Evolutionary conservation across 495 filamentous ascomycete species (phyloP).

Genomic region (Xylaria grammica): DNA sequence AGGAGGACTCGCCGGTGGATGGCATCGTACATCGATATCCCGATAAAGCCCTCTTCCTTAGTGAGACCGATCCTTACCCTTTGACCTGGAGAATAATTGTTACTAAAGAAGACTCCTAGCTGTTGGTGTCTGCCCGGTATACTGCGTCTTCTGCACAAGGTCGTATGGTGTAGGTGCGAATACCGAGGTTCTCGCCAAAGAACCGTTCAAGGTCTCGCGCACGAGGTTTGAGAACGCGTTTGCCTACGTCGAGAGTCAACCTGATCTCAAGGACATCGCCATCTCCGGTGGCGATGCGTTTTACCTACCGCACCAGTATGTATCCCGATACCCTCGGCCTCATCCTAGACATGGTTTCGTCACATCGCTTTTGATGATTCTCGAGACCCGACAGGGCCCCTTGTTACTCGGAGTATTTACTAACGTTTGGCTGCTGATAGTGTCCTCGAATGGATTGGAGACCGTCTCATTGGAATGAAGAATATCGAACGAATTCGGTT

Average conservation of each 20-base stretch:
- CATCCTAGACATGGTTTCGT: not conserved
- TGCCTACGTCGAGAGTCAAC: slow-evolving; percentile 55
- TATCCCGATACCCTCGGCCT: not conserved
- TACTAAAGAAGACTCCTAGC: slow-evolving; percentile 40
- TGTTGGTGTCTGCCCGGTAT: slow-evolving; percentile 61
- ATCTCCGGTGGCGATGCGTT: slow-evolving; percentile 65
- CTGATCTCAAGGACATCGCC: slow-evolving; percentile 57
- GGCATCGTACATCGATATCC: slow-evolving; percentile 64
- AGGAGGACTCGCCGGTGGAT: slow-evolving; percentile 49
- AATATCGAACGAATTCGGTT: slow-evolving; percentile 59
- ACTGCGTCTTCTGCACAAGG: slow-evolving; percentile 64
- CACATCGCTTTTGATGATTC: too few species aligned
- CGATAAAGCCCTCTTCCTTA: slow-evolving; percentile 63
- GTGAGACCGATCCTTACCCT: slow-evolving; percentile 39
- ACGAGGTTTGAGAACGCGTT: slow-evolving; percentile 53
- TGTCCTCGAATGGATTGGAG: slow-evolving; percentile 44
- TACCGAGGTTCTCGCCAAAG: slow-evolving; percentile 56
- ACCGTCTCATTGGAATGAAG: slow-evolving; percentile 43
- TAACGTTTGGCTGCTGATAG: not conserved
- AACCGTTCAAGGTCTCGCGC: slow-evolving; percentile 46
- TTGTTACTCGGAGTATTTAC: not conserved
- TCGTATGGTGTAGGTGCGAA: slow-evolving; percentile 59
- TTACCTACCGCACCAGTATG: slow-evolving; percentile 44
- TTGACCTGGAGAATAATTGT: not conserved
- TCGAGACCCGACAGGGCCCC: too few species aligned